phyloP scores from a whole-genome alignment of 768 basidiomycete species.

The Termitomyces sp. region DNA sequence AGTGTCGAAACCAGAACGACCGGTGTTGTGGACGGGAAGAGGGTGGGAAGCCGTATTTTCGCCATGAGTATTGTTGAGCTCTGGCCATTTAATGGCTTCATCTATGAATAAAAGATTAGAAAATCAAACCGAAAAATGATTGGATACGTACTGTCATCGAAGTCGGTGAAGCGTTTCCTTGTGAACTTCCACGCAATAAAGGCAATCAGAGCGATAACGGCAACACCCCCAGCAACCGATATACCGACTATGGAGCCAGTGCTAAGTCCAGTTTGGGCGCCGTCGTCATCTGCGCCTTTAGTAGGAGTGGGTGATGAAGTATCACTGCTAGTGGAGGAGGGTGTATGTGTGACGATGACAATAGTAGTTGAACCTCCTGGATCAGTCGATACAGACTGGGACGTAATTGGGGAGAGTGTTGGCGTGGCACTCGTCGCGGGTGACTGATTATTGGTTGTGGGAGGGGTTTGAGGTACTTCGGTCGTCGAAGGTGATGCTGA shows the following conservation, averaged over 20 bases:
- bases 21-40: slow-evolving; percentile 68
- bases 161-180: slow-evolving; percentile 70
- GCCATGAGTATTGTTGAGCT: slow-evolving; percentile 74
- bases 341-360: slow-evolving; percentile 22
- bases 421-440: slow-evolving; percentile 11
- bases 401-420: slow-evolving; percentile 6
- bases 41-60: slow-evolving; percentile 50
- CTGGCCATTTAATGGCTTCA: slow-evolving; percentile 91
- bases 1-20: slow-evolving; percentile 72
- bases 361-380: slow-evolving; percentile 27
- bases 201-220: slow-evolving; percentile 63
- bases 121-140: slow-evolving; percentile 8
- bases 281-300: slow-evolving; percentile 18
- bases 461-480: not conserved
- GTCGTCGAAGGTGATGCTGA: not conserved
- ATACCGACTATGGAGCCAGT: slow-evolving; percentile 78
- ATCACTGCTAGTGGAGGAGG: slow-evolving; percentile 25
- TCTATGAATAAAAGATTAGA: slow-evolving; percentile 35
- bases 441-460: not conserved
- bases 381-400: slow-evolving; percentile 14
- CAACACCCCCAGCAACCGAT: slow-evolving; percentile 79
- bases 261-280: slow-evolving; percentile 41
- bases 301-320: slow-evolving; percentile 30
- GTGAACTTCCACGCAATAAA: slow-evolving; percentile 90
- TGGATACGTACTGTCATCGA: slow-evolving; percentile 70